Percentiles rank a stretch among this genome's conserved stretches.
Evolutionary conservation across 1,139 yeast species (phyloP).

Genomic region (Candida sanyaensis): DNA sequence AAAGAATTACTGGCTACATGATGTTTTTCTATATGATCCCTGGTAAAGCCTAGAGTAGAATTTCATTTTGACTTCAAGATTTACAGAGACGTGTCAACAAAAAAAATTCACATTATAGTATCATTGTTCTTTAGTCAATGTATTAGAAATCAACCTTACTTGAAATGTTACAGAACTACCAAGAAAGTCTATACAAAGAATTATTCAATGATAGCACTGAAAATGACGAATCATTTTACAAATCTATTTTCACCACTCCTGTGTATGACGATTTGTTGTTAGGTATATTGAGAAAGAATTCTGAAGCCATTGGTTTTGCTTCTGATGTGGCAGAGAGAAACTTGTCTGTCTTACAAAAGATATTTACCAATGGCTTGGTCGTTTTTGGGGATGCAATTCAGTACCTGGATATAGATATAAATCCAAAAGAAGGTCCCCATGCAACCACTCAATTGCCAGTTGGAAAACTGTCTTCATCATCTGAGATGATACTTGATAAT

Average conservation of each 20-base stretch:
- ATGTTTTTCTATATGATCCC: no score
- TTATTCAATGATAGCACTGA: conserved; percentile 22
- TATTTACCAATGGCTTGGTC: conserved; percentile 24
- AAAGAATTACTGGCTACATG: no score
- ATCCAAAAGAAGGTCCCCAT: neutral
- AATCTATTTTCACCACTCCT: conserved; percentile 27
- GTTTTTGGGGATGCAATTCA: conserved; percentile 19
- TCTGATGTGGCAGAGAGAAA: conserved; percentile 6
- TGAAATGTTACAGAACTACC: conserved; percentile 16
- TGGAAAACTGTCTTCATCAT: neutral
- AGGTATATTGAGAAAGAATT: conserved; percentile 25
- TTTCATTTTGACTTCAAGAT: no score
- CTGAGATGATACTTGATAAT: conserved; percentile 15
- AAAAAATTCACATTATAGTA: neutral
- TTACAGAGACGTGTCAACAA: neutral
- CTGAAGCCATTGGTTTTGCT: conserved; percentile 13
- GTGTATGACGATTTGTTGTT: conserved; percentile 25
- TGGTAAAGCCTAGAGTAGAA: no score
- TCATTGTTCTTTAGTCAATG: neutral
- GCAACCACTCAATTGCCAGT: neutral
- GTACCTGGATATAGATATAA: conserved; percentile 3
- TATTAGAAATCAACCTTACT: neutral
- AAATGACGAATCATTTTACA: conserved; percentile 25
- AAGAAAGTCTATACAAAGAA: conserved; percentile 24
- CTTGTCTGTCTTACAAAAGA: conserved; percentile 16